phyloP scores from a whole-genome alignment of 2,329 filamentous ascomycete species.

The Neurospora sp. region DNA sequence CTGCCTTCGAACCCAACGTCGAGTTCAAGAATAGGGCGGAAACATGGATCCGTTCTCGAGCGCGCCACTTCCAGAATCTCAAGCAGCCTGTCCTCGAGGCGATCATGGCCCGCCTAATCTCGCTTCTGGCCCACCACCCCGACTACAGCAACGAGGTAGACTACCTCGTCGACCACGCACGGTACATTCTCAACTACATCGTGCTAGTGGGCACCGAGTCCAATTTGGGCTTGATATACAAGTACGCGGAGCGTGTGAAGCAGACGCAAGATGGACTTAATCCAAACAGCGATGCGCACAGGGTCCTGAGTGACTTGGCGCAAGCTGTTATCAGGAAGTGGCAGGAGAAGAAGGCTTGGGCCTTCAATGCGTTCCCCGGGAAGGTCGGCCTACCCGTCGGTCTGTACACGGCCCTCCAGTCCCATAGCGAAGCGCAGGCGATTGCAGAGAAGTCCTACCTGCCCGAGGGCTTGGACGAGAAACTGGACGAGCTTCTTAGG shows the following conservation, averaged over 20 bases:
- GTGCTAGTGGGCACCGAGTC: constrained; percentile 72
- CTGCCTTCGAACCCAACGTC: constrained; percentile 78
- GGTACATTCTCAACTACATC: constrained; percentile 86
- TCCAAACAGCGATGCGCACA: constrained; percentile 62
- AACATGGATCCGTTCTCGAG: constrained; percentile 82
- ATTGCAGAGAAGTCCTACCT: constrained; percentile 82
- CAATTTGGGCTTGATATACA: constrained; percentile 81
- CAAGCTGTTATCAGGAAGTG: constrained; percentile 75
- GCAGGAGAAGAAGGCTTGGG: constrained; percentile 79
- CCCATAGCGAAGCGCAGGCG: constrained; percentile 68
- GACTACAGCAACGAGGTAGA: constrained; percentile 63
- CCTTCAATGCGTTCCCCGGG: constrained; percentile 69
- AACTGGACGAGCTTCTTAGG: constrained; percentile 58
- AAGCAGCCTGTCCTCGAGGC: constrained; percentile 65
- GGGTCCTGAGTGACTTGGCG: constrained; percentile 79
- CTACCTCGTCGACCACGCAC: constrained; percentile 70
- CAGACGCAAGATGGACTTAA: constrained; percentile 73
- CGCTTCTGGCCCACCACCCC: constrained; percentile 84
- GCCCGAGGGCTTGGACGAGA: constrained; percentile 64
- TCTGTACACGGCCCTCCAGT: constrained; percentile 65
- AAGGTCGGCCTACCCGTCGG: constrained; percentile 74
- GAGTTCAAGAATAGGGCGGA: constrained; percentile 64
- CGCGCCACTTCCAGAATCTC: constrained; percentile 50
- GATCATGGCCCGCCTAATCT: constrained; percentile 72
- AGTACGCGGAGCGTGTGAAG: constrained; percentile 88